Base-by-base conservation (phyloP, 176 grass and related monocot genomes). In the Panicum miliaceum region DNA sequence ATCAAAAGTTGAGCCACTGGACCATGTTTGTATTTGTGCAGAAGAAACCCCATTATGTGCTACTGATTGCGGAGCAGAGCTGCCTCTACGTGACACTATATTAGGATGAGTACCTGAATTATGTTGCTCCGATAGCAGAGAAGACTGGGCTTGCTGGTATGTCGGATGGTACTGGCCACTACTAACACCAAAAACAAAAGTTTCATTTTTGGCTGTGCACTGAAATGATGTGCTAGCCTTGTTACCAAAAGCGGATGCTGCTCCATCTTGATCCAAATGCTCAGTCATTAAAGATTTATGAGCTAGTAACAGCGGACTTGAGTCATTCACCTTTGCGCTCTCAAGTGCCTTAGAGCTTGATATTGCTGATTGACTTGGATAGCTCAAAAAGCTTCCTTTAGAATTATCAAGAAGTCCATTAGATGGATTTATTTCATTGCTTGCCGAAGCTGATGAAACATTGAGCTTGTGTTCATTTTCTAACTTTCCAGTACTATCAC, bases 311-410 rank as follows among this genome's bases (percentile, higher is more conserved):
- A 84, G 1, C 0, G 4, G 36, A 32, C 11, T 52, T 53, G 76
- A 77, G 18, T 46, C 20, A 66, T 76, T 81, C 53, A 22, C 18
- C 16, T 74, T 84, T 86, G 63, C 40, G 25, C 42, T 76, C 10
- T 88, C 75, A 53, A 86, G 78, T 57, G 63, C 59, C 83, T 83
- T 82, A 25, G 64, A 72, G 68, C 83, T 86, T 71, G 89, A 84
- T 15, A 61, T 53, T 59, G 60, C 83, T 77, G 62, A 58, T 65
- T 89, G 75, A 57, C 52, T 79, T 84, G 79, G 19, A 45, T 76
- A n/a, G 57, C 43, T 48, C 34, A 35, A 78, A 73, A 58, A 41
- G 43, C 32, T 73, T 84, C 62, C 58, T 45, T 73, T n/a, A 75
- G 47, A 71, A 81, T 81, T 82, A 81, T 35, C 81, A 62, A 59